These are phyloP conservation scores for Pythium myriotylum DNA, from an alignment of 352 stramenopile species.

Conservation along the genomic window DNA sequence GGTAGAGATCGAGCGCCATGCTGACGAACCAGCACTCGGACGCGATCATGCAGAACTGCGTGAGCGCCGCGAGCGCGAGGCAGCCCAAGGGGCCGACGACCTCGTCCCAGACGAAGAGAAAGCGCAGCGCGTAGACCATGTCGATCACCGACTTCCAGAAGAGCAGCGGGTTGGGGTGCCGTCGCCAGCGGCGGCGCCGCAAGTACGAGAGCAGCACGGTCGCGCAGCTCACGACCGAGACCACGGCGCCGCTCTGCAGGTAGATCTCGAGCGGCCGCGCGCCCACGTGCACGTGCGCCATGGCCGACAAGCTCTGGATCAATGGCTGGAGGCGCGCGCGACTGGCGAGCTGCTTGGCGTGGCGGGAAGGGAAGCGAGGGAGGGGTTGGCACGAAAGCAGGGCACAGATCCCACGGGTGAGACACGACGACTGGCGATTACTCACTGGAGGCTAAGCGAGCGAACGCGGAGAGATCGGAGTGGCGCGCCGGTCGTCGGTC, in stretches of 20 bases:
- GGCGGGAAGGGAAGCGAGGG: too few relatives aligned
- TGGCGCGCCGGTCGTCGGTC: too few relatives aligned
- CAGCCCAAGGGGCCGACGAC: conserved; percentile 54
- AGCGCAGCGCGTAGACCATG: conserved; percentile 73
- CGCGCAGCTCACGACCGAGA: conserved; percentile 78
- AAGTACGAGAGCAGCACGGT: conserved; percentile 72
- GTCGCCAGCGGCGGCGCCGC: conserved; percentile 65
- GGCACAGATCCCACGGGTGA: too few relatives aligned
- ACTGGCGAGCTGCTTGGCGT: background rate
- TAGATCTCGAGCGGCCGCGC: conserved; percentile 40
- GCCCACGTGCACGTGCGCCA: conserved; percentile 3
- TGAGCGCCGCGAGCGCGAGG: conserved; percentile 58
- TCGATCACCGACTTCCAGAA: conserved; percentile 84
- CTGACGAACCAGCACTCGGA: conserved; percentile 89
- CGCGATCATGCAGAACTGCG: conserved; percentile 76
- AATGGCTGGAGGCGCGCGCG: background rate
- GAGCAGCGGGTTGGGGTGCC: conserved; percentile 82
- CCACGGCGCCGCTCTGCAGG: conserved; percentile 66
- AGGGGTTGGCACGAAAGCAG: too few relatives aligned
- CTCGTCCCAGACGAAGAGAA: conserved; percentile 69
- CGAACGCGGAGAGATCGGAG: too few relatives aligned
- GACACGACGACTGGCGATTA: too few relatives aligned
- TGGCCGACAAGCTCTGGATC: too few relatives aligned
- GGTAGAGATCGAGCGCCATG: conserved; percentile 86
- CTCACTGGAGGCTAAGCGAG: too few relatives aligned